Percentiles rank a stretch among this genome's conserved stretches.
Evolutionary conservation across 2,329 filamentous ascomycete genomes (phyloP).

Genomic region (Colletotrichum limetticola): DNA sequence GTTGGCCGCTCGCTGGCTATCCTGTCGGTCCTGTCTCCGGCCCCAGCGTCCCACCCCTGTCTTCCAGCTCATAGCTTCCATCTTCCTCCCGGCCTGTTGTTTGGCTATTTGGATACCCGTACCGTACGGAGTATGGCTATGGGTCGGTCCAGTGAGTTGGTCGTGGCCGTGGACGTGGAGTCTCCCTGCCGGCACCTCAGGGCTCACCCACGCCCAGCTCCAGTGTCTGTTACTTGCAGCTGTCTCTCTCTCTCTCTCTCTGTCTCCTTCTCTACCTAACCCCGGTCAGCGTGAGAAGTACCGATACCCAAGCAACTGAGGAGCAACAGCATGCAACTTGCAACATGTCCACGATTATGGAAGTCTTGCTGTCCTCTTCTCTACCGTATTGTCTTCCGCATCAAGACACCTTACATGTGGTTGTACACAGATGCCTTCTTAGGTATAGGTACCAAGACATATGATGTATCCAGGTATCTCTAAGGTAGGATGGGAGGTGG

Average conservation of each 20-base stretch:
- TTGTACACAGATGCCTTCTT: background rate
- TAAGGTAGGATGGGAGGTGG: no score
- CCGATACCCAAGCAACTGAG: background rate
- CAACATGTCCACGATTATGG: background rate
- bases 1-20: background rate
- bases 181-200: background rate
- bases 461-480: background rate
- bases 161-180: constrained; percentile 4
- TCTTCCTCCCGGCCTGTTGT: background rate
- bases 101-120: background rate
- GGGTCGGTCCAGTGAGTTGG: constrained; percentile 15
- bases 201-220: background rate
- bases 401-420: no score
- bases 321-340: background rate
- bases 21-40: constrained; percentile 26
- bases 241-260: background rate
- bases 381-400: no score
- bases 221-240: background rate
- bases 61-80: background rate
- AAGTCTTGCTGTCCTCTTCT: background rate
- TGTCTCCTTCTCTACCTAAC: no score
- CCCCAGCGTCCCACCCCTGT: constrained; percentile 14
- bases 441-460: no score
- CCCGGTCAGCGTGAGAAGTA: background rate
- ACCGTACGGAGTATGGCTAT: background rate